Conservation (phyloP, 768 basidiomycete genomes). For the Solioccasus polychromus region DNA sequence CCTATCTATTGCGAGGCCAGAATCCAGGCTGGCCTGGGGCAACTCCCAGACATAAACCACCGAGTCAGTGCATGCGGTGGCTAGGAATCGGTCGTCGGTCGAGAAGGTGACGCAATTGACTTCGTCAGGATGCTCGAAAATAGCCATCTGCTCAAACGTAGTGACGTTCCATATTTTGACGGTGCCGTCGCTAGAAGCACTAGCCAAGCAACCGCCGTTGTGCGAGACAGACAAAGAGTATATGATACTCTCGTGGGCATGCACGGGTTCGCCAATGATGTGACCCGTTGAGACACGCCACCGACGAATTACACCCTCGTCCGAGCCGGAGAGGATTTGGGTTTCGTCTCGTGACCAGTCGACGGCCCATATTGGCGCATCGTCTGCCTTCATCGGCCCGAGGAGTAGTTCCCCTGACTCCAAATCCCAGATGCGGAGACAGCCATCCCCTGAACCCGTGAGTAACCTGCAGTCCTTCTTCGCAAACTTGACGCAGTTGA, state of each 20-base stretch:
- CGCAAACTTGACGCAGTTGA: constrained; percentile 30
- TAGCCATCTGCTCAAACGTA: constrained; percentile 25
- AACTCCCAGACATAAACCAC: constrained; percentile 30
- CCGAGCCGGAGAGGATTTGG: constrained; percentile 25
- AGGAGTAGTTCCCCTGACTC: constrained; percentile 23
- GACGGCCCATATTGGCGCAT: constrained; percentile 26
- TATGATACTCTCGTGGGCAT: constrained; percentile 24
- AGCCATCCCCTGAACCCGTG: constrained; percentile 28
- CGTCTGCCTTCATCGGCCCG: constrained; percentile 24
- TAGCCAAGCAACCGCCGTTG: constrained; percentile 25
- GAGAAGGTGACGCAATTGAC: constrained; percentile 32
- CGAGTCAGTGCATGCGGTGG: constrained; percentile 31
- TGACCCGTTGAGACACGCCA: constrained; percentile 23
- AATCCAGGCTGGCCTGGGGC: constrained; percentile 28
- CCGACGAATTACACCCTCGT: constrained; percentile 22
- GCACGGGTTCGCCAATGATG: constrained; percentile 20
- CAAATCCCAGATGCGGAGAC: constrained; percentile 30
- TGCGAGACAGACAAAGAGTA: constrained; percentile 28
- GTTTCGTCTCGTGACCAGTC: constrained; percentile 31
- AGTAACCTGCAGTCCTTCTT: constrained; percentile 23
- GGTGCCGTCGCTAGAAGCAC: constrained; percentile 29
- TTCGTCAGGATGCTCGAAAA: constrained; percentile 21
- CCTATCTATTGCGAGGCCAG: constrained; percentile 26
- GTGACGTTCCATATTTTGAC: constrained; percentile 30
- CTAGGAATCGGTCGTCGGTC: constrained; percentile 27